Conservation (phyloP, 2,329 filamentous ascomycete species). For the Clonostachys rhizophaga region DNA sequence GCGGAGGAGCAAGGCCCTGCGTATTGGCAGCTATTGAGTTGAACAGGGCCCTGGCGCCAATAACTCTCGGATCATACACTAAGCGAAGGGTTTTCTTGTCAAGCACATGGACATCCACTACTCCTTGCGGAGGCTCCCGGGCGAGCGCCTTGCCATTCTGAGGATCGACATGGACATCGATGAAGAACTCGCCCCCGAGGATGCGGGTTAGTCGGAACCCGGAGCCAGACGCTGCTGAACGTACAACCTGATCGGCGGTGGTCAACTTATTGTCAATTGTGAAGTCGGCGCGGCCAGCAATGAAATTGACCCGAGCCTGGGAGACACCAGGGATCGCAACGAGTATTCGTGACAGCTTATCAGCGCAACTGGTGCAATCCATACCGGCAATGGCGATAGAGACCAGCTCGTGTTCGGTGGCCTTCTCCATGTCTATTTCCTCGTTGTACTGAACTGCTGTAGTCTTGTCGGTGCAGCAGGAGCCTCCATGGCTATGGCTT, state of each 20-base stretch:
- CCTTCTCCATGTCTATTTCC: slow-evolving; percentile 15
- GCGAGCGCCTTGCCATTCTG: slow-evolving; percentile 10
- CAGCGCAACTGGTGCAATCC: slow-evolving; percentile 27
- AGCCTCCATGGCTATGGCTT: background rate
- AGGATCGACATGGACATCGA: slow-evolving; percentile 13
- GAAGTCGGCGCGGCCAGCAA: slow-evolving; percentile 28
- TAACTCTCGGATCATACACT: slow-evolving; percentile 22
- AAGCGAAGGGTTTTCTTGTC: slow-evolving; percentile 22
- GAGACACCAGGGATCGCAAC: slow-evolving; percentile 17
- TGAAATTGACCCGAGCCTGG: slow-evolving; percentile 26
- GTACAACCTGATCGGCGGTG: slow-evolving; percentile 17
- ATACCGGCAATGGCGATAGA: slow-evolving; percentile 23
- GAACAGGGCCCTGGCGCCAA: slow-evolving; percentile 23
- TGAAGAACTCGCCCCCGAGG: slow-evolving; percentile 11
- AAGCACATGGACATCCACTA: slow-evolving; percentile 14
- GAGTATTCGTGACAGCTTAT: slow-evolving; percentile 23
- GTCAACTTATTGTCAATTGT: slow-evolving; percentile 13
- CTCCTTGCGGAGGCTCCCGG: slow-evolving; percentile 11
- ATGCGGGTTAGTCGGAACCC: slow-evolving; percentile 13
- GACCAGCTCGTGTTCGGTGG: slow-evolving; percentile 14
- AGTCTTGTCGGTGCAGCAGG: background rate
- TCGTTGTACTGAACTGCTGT: background rate
- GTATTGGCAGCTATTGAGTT: slow-evolving; percentile 6
- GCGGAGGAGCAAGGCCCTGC: slow-evolving; percentile 19
- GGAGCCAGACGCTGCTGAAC: slow-evolving; percentile 6